Evolutionary conservation across 208 protist genomes (phyloP).

Genomic region (Acanthamoeba polyphaga): DNA sequence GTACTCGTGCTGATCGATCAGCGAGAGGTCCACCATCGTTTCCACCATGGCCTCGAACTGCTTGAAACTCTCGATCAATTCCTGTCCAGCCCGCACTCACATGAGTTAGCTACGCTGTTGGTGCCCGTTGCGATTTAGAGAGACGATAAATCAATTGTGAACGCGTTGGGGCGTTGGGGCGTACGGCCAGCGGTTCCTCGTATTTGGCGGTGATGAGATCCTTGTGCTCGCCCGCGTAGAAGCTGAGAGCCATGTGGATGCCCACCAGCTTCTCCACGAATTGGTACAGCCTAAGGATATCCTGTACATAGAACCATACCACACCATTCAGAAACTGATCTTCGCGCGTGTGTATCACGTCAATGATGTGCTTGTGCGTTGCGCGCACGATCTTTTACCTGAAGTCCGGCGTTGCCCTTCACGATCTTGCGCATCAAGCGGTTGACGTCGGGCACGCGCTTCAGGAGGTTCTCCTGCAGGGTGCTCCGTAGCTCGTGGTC

Average conservation of each 20-base stretch:
- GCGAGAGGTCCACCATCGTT: constrained; percentile 81
- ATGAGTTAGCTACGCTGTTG: background rate
- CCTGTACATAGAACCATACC: constrained; percentile 85
- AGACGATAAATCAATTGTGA: background rate
- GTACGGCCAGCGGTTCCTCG: constrained; percentile 80
- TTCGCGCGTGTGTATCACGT: background rate
- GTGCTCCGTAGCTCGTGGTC: constrained; percentile 92
- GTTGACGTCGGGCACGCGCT: constrained; percentile 95
- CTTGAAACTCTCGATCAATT: constrained; percentile 90
- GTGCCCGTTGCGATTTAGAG: background rate
- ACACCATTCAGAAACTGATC: too few relatives aligned
- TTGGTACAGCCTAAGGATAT: constrained; percentile 92
- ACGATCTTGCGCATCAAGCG: constrained; percentile 87
- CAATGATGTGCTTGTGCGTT: background rate
- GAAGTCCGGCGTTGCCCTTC: constrained; percentile 73
- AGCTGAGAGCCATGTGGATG: constrained; percentile 89
- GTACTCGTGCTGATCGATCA: constrained; percentile 84
- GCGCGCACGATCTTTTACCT: background rate
- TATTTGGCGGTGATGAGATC: constrained; percentile 90
- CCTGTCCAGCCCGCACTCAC: background rate
- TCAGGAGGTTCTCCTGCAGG: constrained; percentile 91
- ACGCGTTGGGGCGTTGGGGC: background rate
- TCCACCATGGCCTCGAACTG: constrained; percentile 80
- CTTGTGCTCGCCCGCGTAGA: constrained; percentile 87
- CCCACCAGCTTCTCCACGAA: constrained; percentile 92